Percentiles rank a stretch among this genome's conserved stretches.
Conservation (phyloP, 108 stramenopile species). For the Mayamaea pseudoterrestris region DNA sequence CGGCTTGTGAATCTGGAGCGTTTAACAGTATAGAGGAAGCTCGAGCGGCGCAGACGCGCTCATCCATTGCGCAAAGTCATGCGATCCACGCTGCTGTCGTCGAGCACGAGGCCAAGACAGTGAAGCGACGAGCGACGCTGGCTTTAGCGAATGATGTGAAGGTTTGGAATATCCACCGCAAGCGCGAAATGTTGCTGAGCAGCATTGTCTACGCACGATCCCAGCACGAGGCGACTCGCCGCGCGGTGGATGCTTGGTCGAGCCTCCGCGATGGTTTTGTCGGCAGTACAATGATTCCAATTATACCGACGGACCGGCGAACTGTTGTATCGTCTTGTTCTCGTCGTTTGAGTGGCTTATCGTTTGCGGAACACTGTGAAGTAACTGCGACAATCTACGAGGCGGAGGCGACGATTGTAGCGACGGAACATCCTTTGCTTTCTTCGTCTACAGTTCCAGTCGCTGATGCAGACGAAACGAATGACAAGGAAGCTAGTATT, state of each 20-base stretch:
- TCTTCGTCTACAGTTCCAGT: no score
- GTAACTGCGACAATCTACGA: slow-evolving; percentile 9
- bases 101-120: slow-evolving; percentile 73
- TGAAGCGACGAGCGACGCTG: slow-evolving; percentile 57
- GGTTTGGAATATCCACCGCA: slow-evolving; percentile 78
- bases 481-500: slow-evolving; percentile 10
- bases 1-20: slow-evolving; percentile 27
- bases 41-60: slow-evolving; percentile 44
- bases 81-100: slow-evolving; percentile 80
- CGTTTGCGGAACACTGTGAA: slow-evolving; percentile 11
- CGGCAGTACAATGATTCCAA: slow-evolving; percentile 32
- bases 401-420: no score
- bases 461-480: slow-evolving; percentile 4
- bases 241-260: slow-evolving; percentile 66
- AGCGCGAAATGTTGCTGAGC: slow-evolving; percentile 48
- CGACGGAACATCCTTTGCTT: no score
- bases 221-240: slow-evolving; percentile 59
- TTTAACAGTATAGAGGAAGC: slow-evolving; percentile 49
- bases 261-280: slow-evolving; percentile 65
- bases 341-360: background rate
- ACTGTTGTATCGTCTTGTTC: background rate
- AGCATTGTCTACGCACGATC: slow-evolving; percentile 47
- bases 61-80: slow-evolving; percentile 67
- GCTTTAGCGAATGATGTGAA: slow-evolving; percentile 78
- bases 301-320: slow-evolving; percentile 9